Evolutionary conservation across 192 early-diverging fungal genomes (phyloP), one percentile per base, ranked within the genome.

Genomic region (Neocallimastix lanati): DNA sequence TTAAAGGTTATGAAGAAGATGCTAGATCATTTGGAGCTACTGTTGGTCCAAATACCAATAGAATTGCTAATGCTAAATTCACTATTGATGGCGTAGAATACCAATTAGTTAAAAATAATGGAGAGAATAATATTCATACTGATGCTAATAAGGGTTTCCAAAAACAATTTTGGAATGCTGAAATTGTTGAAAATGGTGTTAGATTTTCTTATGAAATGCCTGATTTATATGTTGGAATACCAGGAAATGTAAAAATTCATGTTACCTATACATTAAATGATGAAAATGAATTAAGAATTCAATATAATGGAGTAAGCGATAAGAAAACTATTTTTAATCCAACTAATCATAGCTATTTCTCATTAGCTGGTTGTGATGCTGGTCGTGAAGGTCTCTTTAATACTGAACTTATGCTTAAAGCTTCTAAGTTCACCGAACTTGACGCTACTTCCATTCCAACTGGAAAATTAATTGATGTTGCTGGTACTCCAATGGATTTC

Each of bases 281-380:
- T 1, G 58, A 29, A 16, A 78, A 67, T 28, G 50, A 35, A 78
- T 29, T 77, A 29, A 76, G 40, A 2, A 28, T 86, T 78, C n/a
- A 27, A 13, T 81, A 81, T 12, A 28, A 77, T 6, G 82, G n/a
- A 28, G 40, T 29, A 13, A 78, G 37, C 21, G 85, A 87, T 21
- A 82, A 88, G 12, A 79, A 82, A 3, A 94, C 92, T 0, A 83
- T 93, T 67, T 82, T 93, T 16, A 94, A 93, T 76, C 83, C 95
- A 14, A 95, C 96, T 15, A 93, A 92, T 83, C 96, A 97, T 81
- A 84, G 92, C 18, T 97, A 96, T 84, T 96, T 95, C 84, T 94
- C 94, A 82, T 84, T 97, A 35, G 88, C 93, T 38, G 96, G 96
- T 27, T 85, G 90, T 35, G 14, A 11, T 4, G 67, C n/a, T 25